phyloP scores from a whole-genome alignment of 305 asterid genomes.

The Fraxinus sp. region DNA sequence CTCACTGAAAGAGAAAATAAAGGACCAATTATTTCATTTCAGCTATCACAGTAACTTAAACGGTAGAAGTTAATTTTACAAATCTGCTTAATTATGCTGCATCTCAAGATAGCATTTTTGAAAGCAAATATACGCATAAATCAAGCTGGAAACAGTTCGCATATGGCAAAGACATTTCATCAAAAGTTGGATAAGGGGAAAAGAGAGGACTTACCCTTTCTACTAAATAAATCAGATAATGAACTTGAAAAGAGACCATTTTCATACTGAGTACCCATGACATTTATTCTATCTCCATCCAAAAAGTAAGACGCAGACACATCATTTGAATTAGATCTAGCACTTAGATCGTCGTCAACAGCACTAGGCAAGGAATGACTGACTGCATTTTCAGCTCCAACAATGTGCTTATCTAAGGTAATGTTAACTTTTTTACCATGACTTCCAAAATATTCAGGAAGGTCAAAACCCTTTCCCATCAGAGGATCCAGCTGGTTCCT shows the following conservation, averaged over 20 bases:
- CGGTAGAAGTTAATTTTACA: background rate
- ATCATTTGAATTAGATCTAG: slow-evolving; percentile 39
- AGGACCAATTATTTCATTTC: background rate
- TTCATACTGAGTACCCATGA: slow-evolving; percentile 67
- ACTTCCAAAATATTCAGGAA: slow-evolving; percentile 44
- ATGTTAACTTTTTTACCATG: slow-evolving; percentile 48
- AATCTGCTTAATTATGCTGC: background rate
- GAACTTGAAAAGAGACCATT: slow-evolving; percentile 96
- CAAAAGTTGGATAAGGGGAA: slow-evolving; percentile 11
- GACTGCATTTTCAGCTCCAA: slow-evolving; percentile 52
- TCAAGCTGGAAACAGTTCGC: background rate
- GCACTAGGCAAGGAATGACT: slow-evolving; percentile 59
- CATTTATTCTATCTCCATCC: slow-evolving; percentile 59
- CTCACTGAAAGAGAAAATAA: slow-evolving; percentile 50
- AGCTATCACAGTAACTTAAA: background rate
- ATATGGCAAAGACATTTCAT: slow-evolving; percentile 11
- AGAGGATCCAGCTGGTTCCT: slow-evolving; percentile 41
- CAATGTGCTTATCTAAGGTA: slow-evolving; percentile 40
- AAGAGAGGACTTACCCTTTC: slow-evolving; percentile 59
- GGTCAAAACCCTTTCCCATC: slow-evolving; percentile 47
- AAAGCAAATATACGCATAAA: background rate
- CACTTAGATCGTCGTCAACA: slow-evolving; percentile 48
- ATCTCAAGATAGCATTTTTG: slow-evolving; percentile 3
- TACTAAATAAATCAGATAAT: slow-evolving; percentile 71
- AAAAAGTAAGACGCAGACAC: slow-evolving; percentile 43